These are phyloP conservation scores for Paramecium sonneborni DNA, from an alignment of 73 alveolate species.

Conservation along the genomic window DNA sequence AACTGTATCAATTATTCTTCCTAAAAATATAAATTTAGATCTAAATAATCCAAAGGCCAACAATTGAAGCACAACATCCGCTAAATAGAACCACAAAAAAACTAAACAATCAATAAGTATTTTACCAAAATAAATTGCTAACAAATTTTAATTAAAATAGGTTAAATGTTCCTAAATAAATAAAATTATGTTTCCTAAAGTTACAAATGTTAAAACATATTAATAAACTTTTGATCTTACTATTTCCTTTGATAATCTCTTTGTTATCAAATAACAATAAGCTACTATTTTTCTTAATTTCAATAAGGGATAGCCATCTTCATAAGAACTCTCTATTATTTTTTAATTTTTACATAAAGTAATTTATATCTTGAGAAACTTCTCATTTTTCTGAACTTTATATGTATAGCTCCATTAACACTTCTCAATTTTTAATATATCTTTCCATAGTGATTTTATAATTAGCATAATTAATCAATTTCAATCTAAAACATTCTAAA, in stretches of 20 bases:
- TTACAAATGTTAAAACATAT: not conserved
- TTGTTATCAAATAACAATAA: not conserved
- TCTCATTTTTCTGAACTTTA: not conserved
- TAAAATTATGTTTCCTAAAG: not conserved
- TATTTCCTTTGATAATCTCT: not conserved
- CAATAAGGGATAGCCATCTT: not conserved
- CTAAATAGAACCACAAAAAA: not conserved
- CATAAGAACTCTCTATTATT: not conserved
- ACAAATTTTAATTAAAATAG: not conserved
- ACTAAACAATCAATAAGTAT: not conserved
- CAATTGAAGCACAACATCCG: not conserved
- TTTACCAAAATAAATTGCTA: not conserved
- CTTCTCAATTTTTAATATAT: not conserved
- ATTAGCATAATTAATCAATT: not conserved
- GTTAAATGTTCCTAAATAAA: not conserved
- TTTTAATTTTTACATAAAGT: not conserved
- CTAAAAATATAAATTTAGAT: not conserved
- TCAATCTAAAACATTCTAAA: not conserved
- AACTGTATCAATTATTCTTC: not conserved
- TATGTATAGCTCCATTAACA: not conserved
- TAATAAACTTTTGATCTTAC: not conserved
- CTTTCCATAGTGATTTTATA: not conserved
- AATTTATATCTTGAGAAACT: not conserved
- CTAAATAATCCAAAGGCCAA: slow-evolving; percentile 11
- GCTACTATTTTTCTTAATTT: not conserved